Evolutionary conservation across 805 yeast species (phyloP), one percentile per base, ranked within the genome.

Genomic region (Teunomyces aglyptinius): DNA sequence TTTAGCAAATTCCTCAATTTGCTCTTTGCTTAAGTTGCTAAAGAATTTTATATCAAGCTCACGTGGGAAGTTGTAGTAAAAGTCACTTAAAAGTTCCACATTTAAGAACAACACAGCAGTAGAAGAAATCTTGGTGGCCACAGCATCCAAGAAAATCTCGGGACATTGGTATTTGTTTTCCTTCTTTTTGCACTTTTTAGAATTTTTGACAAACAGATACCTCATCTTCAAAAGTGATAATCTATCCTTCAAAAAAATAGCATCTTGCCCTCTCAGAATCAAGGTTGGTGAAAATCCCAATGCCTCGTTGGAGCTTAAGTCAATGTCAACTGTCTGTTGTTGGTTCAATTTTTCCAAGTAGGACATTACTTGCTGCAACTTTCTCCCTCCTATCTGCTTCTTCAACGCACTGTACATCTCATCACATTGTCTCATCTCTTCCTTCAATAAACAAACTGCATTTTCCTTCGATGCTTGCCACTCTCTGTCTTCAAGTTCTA

Each of bases 1-100:
- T 56, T 89, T 89, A 0, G 99, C 99, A 69, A 92, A 89, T 49
- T 69, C 68, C 58, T 91, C 97, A 43, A 94, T 77, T 60, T 91
- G 95, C 45, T 89, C 95, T 43, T 77, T 76, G 6, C 81, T 72
- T 58, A 94, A 70, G 35, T 76, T 75, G 49, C 75, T 73, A 41
- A 84, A 83, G 46, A 94, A 77, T 53, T 82, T 82, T 43, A 75
- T 74, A 63, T 94, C 99, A 51, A 94, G 75, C 65, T 90, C 97
- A 49, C 98, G 78, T 2, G 99, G 98, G 67, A 94, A 92, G 56
- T 90, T 89, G 65, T 95, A 94, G 63, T 92, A 95, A 61, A 94
- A 94, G 66, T 95, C 99, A 54, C 96, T 86, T 51, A 94, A 72
- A 46, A 94, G 72, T 66, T 94, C 99, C 46, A 95, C 98, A 61